Evolutionary conservation across 2,329 filamentous ascomycete species (phyloP), one percentile per base, ranked within the genome.

Genomic region (Ilyonectria robusta): DNA sequence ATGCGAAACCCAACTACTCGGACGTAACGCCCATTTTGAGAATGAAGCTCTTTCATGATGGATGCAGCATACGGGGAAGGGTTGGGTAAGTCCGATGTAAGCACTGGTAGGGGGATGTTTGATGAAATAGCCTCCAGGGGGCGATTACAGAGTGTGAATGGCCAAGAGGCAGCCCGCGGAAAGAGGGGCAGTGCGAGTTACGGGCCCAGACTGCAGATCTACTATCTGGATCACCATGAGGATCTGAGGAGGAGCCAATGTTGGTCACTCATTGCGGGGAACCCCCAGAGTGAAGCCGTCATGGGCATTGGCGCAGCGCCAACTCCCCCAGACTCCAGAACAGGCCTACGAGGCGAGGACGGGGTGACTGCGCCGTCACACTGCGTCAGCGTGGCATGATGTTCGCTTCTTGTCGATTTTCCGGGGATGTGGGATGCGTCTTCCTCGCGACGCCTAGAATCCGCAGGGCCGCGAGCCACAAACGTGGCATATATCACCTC

Each of bases 361-460:
- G 46, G 37, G 46, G 23, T 35, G 62, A 62, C 68, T 66, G 68
- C 37, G 70, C 65, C 70, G 50, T 70, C 54, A 51, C 23, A 35
- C 56, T 51, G 69, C 65, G 42, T 70, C 51, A 61, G 48, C 53
- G 59, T 66, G 71, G 66, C 58, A 70, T 58, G 50, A 72, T 74
- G 44, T 15, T 50, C 23, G 51, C 47, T 62, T 54, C 31, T 51
- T 40, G 31, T 65, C 2, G 40, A 59, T 51, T 26, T 51, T 31
- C 53, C 54, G 31, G 42, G 37, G 35, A 46, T 50, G 53, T 44
- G 40, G 19, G 47, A 55, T 19, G n/a, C 33, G 13, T 29, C 21
- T 21, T 15, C 31, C 29, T 9, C 11, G 40, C 37, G 29, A 23
- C 26, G 54, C 40, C 31, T 42, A 57, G 40, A 57, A 21, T 21